Evolutionary conservation across 2,329 filamentous ascomycete species (phyloP), one percentile per base, ranked within the genome.

Genomic region (Aspergillus persii): DNA sequence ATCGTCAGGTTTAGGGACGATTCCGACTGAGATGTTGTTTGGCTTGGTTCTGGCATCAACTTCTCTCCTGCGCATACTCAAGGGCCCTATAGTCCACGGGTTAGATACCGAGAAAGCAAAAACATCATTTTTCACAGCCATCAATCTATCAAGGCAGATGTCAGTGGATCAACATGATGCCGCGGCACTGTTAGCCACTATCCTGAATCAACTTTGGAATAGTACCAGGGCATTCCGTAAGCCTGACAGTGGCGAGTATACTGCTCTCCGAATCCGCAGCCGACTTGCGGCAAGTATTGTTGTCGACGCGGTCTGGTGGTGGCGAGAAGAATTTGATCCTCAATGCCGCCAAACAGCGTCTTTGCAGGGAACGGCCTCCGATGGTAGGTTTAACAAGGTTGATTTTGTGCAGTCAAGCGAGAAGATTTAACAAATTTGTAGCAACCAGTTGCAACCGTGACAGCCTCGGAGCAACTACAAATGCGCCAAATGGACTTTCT

Each of bases 241-340:
- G 50, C 49, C 71, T 0, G 76, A 79, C 57, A 76, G 76, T 0
- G 66, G 67, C 2, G 71, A 74, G 51, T 71, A 70, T 18, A 66
- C 70, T 0, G 62, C 67, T 1, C 65, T 79, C n/a, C 67, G 76
- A 4, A 75, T 79, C 31, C 71, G 77, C 11, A 75, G 74, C 56
- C 74, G 77, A 9, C 62, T 79, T 11, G 68, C 69, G 0, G 65
- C 76, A 6, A 75, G 76, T 56, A 68, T 71, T 8, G 66, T 78
- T 4, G 62, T 78, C 18, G 77, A 79, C 62, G 63, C 70, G 9
- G 68, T 77, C 26, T 77, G 76, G 69, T 79, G 77, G 77, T 79
- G 76, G 75, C 71, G 76, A 6, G 77, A 79, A 50, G 77, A 79
- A 54, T 76, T 72, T 54, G 76, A 75, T 41, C 63, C 66, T 4